Conservation (phyloP, 2,329 filamentous ascomycete species). For the Neofusicoccum laricinum region DNA sequence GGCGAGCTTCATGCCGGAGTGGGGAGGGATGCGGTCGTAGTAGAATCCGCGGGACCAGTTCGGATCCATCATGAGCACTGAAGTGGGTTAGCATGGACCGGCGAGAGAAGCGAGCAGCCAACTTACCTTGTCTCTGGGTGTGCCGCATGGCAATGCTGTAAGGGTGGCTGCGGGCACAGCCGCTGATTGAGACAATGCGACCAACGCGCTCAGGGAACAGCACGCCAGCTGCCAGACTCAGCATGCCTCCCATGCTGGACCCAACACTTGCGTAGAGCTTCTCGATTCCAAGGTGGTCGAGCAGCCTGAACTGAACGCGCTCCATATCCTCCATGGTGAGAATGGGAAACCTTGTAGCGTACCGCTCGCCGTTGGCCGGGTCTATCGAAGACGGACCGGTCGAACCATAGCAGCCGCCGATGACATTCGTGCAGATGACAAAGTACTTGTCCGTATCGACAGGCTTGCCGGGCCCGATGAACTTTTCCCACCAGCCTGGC, state of each 20-base stretch:
- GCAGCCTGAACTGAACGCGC: slow-evolving; percentile 83
- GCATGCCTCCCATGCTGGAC: slow-evolving; percentile 98
- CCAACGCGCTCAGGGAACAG: slow-evolving; percentile 79
- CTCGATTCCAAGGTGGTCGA: slow-evolving; percentile 73
- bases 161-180: slow-evolving; percentile 89
- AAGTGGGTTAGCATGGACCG: background rate
- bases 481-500: slow-evolving; percentile 98
- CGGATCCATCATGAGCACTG: slow-evolving; percentile 96
- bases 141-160: slow-evolving; percentile 99
- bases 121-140: slow-evolving; percentile 75
- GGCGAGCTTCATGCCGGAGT: slow-evolving; percentile 96
- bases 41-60: slow-evolving; percentile 97
- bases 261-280: slow-evolving; percentile 90
- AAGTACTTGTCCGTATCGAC: slow-evolving; percentile 91
- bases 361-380: slow-evolving; percentile 80
- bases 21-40: slow-evolving; percentile 76
- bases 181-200: slow-evolving; percentile 83
- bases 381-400: slow-evolving; percentile 88
- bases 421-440: slow-evolving; percentile 92
- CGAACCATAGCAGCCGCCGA: slow-evolving; percentile 93
- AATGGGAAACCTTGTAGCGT: slow-evolving; percentile 93
- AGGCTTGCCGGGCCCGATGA: slow-evolving; percentile 83
- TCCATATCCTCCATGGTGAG: slow-evolving; percentile 98
- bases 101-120: background rate
- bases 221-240: slow-evolving; percentile 81